Conservation (phyloP, 805 yeast genomes). For the Cyberlindnera maritima region DNA sequence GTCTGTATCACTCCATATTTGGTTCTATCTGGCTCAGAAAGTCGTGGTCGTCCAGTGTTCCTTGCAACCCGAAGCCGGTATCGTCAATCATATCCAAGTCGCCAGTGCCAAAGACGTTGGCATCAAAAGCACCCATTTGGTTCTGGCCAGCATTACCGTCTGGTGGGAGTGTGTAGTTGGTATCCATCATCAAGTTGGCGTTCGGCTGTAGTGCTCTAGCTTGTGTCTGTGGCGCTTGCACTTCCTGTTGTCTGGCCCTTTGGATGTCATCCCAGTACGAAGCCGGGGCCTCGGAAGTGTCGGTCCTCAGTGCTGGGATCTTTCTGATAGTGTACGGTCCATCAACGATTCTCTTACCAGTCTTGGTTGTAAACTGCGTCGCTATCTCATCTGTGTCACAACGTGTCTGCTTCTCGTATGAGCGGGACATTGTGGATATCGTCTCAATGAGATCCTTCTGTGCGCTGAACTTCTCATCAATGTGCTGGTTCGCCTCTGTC, state of each 20-base stretch:
- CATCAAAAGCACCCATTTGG: constrained; percentile 6
- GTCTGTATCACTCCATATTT: constrained; percentile 27
- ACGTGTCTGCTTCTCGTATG: constrained; percentile 6
- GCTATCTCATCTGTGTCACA: constrained; percentile 7
- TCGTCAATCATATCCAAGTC: constrained; percentile 32
- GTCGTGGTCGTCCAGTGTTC: constrained; percentile 33
- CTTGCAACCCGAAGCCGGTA: constrained; percentile 30
- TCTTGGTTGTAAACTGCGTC: constrained; percentile 5
- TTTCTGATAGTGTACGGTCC: constrained; percentile 11
- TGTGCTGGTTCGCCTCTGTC: constrained; percentile 1
- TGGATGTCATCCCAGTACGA: constrained; percentile 25
- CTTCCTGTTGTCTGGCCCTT: constrained; percentile 10
- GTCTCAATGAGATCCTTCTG: constrained; percentile 8
- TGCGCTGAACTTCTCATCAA: constrained; percentile 5
- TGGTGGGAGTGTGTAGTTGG: constrained; percentile 8
- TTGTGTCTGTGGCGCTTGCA: background rate
- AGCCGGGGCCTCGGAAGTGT: constrained; percentile 23
- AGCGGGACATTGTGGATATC: constrained; percentile 10
- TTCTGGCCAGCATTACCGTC: background rate
- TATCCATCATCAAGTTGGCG: constrained; percentile 6
- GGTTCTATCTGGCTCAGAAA: constrained; percentile 35
- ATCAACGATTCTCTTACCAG: constrained; percentile 5
- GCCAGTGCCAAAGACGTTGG: constrained; percentile 6
- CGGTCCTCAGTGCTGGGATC: constrained; percentile 15
- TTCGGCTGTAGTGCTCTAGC: background rate